These are phyloP conservation scores for Ogataea paraovalis DNA, from an alignment of 805 yeast species.

Conservation along the genomic window DNA sequence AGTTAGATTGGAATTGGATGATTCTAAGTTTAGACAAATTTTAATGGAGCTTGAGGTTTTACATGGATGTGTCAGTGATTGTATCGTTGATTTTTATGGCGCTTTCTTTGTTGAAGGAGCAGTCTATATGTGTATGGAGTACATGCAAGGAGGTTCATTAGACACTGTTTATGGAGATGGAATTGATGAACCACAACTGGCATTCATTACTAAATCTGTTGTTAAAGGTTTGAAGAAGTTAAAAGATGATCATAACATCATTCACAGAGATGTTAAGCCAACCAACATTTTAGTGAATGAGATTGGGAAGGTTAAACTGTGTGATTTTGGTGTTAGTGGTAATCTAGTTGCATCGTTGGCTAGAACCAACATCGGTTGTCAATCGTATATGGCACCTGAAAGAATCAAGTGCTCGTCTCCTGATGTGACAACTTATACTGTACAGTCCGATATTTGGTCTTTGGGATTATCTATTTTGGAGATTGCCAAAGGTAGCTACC, in stretches of 20 bases:
- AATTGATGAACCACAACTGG: constrained; percentile 73
- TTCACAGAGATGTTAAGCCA: constrained; percentile 95
- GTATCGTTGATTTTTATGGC: constrained; percentile 93
- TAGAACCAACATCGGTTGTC: constrained; percentile 94
- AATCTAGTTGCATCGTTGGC: constrained; percentile 93
- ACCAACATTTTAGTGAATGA: constrained; percentile 79
- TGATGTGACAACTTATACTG: constrained; percentile 78
- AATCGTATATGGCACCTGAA: constrained; percentile 98
- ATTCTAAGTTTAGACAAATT: constrained; percentile 88
- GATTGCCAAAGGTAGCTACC: constrained; percentile 86
- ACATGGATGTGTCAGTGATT: constrained; percentile 86
- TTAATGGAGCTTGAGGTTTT: constrained; percentile 93
- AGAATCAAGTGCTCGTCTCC: constrained; percentile 74
- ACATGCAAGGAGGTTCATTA: constrained; percentile 94
- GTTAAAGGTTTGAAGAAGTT: constrained; percentile 77
- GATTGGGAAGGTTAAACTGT: constrained; percentile 80
- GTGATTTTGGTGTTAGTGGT: constrained; percentile 97
- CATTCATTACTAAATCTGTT: constrained; percentile 74
- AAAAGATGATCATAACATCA: constrained; percentile 87
- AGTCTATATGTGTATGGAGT: constrained; percentile 97
- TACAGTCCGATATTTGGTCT: constrained; percentile 95
- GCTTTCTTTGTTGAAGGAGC: constrained; percentile 98
- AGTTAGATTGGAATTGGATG: constrained; percentile 88
- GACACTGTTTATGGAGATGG: constrained; percentile 80
- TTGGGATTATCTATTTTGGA: constrained; percentile 83